phyloP scores from a whole-genome alignment of 2,329 filamentous ascomycete genomes.

The Exophiala oligosperma region DNA sequence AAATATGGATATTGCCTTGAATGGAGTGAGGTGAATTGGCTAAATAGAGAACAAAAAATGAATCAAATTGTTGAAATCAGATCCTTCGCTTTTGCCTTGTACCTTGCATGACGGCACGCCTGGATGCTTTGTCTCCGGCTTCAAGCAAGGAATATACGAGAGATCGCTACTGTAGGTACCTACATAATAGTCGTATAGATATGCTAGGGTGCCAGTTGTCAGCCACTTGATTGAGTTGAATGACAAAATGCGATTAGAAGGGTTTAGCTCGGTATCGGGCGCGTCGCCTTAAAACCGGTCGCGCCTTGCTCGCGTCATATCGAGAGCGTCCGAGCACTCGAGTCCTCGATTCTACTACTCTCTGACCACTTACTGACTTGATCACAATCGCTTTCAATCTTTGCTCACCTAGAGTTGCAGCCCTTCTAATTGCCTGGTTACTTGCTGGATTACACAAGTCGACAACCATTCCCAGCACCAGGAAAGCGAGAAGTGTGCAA shows the following conservation, averaged over 20 bases:
- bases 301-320: background rate
- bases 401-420: background rate
- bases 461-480: too few species aligned
- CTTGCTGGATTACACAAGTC: too few species aligned
- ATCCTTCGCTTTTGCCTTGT: background rate
- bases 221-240: background rate
- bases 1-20: constrained; percentile 9
- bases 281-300: background rate
- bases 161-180: background rate
- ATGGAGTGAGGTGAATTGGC: constrained; percentile 14
- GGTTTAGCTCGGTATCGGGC: background rate
- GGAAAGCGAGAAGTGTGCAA: constrained; percentile 1
- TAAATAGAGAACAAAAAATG: constrained; percentile 18
- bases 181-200: background rate
- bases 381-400: background rate
- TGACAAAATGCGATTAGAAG: background rate
- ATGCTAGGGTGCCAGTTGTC: background rate
- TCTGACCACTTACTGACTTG: background rate
- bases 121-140: background rate
- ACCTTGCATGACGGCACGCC: background rate
- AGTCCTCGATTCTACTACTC: background rate
- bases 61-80: background rate
- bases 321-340: background rate
- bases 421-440: background rate
- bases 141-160: background rate